These are phyloP conservation scores for Mycena olivaceomarginata DNA, from an alignment of 768 basidiomycete species.

Conservation along the genomic window DNA sequence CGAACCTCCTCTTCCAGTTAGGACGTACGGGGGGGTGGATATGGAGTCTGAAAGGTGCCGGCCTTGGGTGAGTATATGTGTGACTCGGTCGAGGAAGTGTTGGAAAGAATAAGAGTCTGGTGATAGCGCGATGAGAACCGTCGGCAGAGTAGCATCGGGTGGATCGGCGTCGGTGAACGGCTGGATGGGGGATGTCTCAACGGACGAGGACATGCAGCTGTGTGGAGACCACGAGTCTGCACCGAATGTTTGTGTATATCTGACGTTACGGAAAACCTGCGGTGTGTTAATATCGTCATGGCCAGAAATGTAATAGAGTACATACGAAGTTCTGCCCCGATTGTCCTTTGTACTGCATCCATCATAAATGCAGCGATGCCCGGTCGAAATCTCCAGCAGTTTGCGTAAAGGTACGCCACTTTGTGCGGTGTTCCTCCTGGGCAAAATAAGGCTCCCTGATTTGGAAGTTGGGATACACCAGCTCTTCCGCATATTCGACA, in stretches of 20 bases:
- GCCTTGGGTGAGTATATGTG: constrained; percentile 38
- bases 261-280: constrained; percentile 38
- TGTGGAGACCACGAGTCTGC: constrained; percentile 26
- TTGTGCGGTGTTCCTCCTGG: constrained; percentile 25
- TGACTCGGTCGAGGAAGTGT: constrained; percentile 41
- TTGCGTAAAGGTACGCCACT: constrained; percentile 23
- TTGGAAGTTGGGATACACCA: constrained; percentile 39
- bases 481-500: constrained; percentile 38
- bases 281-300: background rate
- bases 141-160: background rate
- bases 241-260: constrained; percentile 14
- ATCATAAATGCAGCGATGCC: constrained; percentile 18
- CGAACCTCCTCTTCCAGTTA: constrained; percentile 11
- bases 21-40: constrained; percentile 7
- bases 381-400: constrained; percentile 1
- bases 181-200: constrained; percentile 30
- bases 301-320: background rate
- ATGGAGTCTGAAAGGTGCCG: constrained; percentile 17
- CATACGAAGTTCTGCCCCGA: constrained; percentile 41
- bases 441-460: constrained; percentile 40
- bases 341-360: constrained; percentile 39
- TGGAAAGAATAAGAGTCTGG: constrained; percentile 42
- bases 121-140: constrained; percentile 24
- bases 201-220: constrained; percentile 32
- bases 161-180: background rate